Evolutionary conservation across 441 rosid species (phyloP), one percentile per base, ranked within the genome.

Genomic region (Mallotus repandus): DNA sequence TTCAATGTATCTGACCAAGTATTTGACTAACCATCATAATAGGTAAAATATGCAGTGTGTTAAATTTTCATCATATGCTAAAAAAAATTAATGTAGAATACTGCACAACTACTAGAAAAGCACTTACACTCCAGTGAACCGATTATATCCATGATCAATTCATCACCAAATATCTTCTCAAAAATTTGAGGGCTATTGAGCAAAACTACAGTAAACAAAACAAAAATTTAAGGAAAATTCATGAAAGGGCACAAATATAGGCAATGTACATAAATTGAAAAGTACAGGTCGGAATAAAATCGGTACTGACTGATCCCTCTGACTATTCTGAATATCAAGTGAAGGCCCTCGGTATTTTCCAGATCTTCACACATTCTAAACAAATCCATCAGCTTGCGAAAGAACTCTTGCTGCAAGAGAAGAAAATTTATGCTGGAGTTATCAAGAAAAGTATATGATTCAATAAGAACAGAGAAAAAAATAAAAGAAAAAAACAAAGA

Each of bases 71-170:
- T 61, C 52, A 62, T 62, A 63, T 11, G 55, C 18, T 18, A 29
- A 29, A 29, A 12, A 65, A 41, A 19, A 22, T 68, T 38, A 19
- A 21, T n/a, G 32, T 19, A 46, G 18, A 60, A 38, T 41, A 43
- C n/a, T 19, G 41, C 22, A 19, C 5, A 67, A 72, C 6, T 72
- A 68, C 16, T 32, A 70, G 18, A 70, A 71, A 14, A 55, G 66
- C 67, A 85, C 98, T 91, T 88, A 96, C 99, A 89, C 85, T 96
- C 99, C 4, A 96, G 98, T 65, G 98, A 87, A 71, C 98, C 99
- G 54, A 96, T 89, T 70, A 94, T 86, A 79, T 94, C 97, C 95
- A 96, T 91, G 76, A 96, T 88, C 76, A 92, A 80, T 71, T 96
- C 99, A 87, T 94, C 98, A 77, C 92, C 97, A 80, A 94, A 94